Base-by-base conservation (phyloP, 2,329 filamentous ascomycete genomes). In the Xylariales sp. region DNA sequence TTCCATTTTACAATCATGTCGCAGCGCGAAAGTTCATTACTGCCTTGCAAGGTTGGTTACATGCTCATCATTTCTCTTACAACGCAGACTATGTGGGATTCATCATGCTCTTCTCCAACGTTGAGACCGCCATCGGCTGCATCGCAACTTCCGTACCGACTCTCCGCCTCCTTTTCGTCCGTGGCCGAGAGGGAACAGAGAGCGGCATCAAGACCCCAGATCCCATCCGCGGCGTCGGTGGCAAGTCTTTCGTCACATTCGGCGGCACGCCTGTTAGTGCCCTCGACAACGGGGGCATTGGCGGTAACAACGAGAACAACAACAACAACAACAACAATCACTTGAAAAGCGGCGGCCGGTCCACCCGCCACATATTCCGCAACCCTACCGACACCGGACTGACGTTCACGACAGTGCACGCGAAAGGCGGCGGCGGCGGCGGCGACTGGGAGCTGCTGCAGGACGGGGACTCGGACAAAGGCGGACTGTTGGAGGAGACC, bases 111-210 rank as follows among this genome's bases (percentile, higher is more conserved):
- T 47, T 41, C 37, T 46, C 40, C n/a, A 43, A 42, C 23, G 33
- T 49, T 35, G 47, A 47, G 30, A 43, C 32, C 3, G 45, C 18
- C 17, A 36, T 49, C 27, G 45, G 42, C 23, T 40, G 47, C 13
- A 38, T 44, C 13, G 42, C 45, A 3, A 41, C 41, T 15, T 47
- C 47, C 3, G 7, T 46, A 16, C 47, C 47, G 6, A 36, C 42
- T 2, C 27, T 49, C 4, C 47, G 43, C 20, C 41, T 29, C 14
- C 24, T 41, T 6, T 33, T 46, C 25, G 16, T 46, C 29, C 33
- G 33, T 24, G 27, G 35, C 16, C 23, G 19, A 10, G 12, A 28
- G 13, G 36, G 7, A 27, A 40, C 31, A 11, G 19, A 32, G 10
- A 19, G 6, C 8, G 13, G 32, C 11, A 3, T 14, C 14, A 5